Percentiles rank a stretch among this genome's conserved stretches.
These are phyloP conservation scores for Jacaranda mimosifolia DNA, from an alignment of 257 asterid species.

Conservation along the genomic window DNA sequence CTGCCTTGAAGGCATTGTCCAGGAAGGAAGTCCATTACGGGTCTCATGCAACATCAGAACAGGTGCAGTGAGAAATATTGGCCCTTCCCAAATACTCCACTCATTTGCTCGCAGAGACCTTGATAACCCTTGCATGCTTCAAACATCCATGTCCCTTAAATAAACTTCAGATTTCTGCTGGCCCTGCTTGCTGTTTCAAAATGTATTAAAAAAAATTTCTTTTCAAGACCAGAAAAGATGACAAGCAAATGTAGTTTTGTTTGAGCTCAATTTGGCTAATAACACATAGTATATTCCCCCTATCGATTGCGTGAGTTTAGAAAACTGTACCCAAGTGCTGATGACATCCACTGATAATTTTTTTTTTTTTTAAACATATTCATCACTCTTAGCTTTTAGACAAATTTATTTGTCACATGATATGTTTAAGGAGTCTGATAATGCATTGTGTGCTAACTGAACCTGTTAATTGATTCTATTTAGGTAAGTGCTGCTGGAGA, in stretches of 20 bases:
- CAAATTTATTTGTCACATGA: constrained; percentile 8
- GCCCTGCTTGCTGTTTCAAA: background rate
- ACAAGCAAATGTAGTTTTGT: constrained; percentile 6
- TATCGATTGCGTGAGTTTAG: constrained; percentile 14
- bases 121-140: constrained; percentile 1
- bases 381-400: background rate
- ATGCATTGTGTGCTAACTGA: constrained; percentile 22
- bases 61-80: constrained; percentile 69
- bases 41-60: constrained; percentile 80
- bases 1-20: constrained; percentile 80
- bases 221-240: constrained; percentile 17
- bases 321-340: background rate
- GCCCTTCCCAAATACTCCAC: background rate
- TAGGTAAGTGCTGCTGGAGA: constrained; percentile 76
- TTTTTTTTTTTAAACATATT: background rate
- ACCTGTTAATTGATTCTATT: constrained; percentile 26
- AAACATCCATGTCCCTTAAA: background rate
- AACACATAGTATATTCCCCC: background rate
- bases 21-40: constrained; percentile 79
- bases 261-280: background rate
- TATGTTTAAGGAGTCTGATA: background rate
- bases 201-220: background rate
- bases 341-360: background rate
- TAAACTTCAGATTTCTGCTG: constrained; percentile 12
- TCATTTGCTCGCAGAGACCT: background rate